phyloP scores from a whole-genome alignment of 2,329 filamentous ascomycete species.

The Leptographium galeiforme region DNA sequence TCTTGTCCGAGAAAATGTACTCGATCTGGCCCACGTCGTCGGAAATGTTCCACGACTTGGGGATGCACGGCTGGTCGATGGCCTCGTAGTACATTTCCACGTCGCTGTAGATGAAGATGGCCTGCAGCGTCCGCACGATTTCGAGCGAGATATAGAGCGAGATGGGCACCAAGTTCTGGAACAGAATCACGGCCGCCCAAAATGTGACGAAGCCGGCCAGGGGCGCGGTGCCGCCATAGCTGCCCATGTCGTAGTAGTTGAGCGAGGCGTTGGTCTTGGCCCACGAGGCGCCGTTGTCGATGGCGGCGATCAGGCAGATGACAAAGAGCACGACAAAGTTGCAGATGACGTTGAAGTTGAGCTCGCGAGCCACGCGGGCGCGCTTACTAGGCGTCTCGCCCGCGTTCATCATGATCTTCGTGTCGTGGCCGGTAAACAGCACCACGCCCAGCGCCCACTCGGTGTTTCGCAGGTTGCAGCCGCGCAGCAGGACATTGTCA shows the following conservation, averaged over 20 bases:
- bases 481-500: conserved; percentile 87
- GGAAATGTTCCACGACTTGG: conserved; percentile 98
- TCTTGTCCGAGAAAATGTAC: conserved; percentile 61
- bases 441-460: conserved; percentile 92
- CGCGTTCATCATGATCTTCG: conserved; percentile 98
- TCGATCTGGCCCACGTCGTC: conserved; percentile 97
- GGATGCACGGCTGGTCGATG: conserved; percentile 87
- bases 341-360: conserved; percentile 96
- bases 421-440: conserved; percentile 87
- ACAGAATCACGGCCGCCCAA: conserved; percentile 86
- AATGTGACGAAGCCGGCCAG: conserved; percentile 93
- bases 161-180: conserved; percentile 97
- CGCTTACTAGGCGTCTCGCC: conserved; percentile 92
- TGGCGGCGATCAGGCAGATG: conserved; percentile 78
- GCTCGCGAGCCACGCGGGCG: conserved; percentile 75
- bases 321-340: conserved; percentile 82
- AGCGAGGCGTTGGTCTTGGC: conserved; percentile 59
- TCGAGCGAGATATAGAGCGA: conserved; percentile 96
- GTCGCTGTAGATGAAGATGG: conserved; percentile 95
- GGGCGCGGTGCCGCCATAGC: conserved; percentile 59
- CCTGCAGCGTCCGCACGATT: conserved; percentile 85
- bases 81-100: conserved; percentile 93
- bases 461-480: conserved; percentile 86
- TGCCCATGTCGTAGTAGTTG: conserved; percentile 72
- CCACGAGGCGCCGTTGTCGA: conserved; percentile 80